Base-by-base conservation (phyloP, 2,329 filamentous ascomycete genomes). In the Septoria petroselini region DNA sequence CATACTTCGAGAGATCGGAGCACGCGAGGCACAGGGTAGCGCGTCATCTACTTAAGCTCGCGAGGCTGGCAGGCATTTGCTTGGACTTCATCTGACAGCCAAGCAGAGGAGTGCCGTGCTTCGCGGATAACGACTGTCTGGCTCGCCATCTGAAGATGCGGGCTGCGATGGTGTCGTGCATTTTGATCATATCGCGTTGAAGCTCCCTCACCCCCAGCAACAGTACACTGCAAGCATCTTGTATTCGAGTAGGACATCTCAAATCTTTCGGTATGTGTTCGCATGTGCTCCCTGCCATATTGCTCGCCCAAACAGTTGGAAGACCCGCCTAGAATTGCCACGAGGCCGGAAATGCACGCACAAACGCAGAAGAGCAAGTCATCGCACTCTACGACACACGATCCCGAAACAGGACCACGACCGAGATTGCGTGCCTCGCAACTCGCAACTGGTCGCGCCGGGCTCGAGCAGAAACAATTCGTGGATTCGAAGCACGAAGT, bases 401-500 rank as follows among this genome's bases (percentile, higher is more conserved):
- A 8, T 18, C 34, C 34, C 3, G 15, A 18, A 14, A 15, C 18
- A 6, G n/a, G 30, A n/a, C 7, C n/a, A 15, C 7, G 15, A 18
- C 12, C 34, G 34, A 18, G n/a, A 18, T 18, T 37, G 34, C 34
- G 34, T 17, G 34, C 15, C 9, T 4, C 17, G 14, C 17, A 14
- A 11, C 15, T 34, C 12, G 12, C 6, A 37, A 27, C 23, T 27
- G 9, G 5, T 27, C 23, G 23, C 34, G 17, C n/a, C 30, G 30
- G 6, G 30, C 30, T 33, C 5, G 30, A 5, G 30, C 30, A 33
- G 12, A 37, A 18, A 18, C 5, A 9, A 21, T 38, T 38, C 21
- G 34, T 38, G 34, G 34, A 38, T 18, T 38, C 6, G 34, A 38
- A 18, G 34, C 34, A 38, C 34, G 35, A 38, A 38, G 35, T 38